A percentile compares a stretch with the other conserved stretches of the same genome.
phyloP scores from a whole-genome alignment of 768 basidiomycete genomes.

The Trichaptum fuscoviolaceum region DNA sequence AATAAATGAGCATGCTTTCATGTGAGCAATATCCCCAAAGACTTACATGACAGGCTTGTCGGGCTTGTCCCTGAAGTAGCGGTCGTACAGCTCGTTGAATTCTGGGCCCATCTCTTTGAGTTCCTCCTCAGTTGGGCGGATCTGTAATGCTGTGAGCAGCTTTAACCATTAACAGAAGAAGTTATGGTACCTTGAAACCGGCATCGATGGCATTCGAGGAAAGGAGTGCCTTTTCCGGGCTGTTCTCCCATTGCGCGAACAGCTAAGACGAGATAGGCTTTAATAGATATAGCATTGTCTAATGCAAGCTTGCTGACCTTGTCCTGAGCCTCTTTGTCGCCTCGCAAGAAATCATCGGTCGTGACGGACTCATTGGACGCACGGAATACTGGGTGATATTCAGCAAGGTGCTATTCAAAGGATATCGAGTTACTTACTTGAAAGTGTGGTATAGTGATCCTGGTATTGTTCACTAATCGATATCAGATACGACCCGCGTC shows the following conservation, averaged over 20 bases:
- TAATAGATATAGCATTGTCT: not conserved
- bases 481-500: not conserved
- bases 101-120: slow-evolving; percentile 77
- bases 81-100: slow-evolving; percentile 63
- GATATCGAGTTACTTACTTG: slow-evolving; percentile 37
- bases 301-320: slow-evolving; percentile 32
- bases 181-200: slow-evolving; percentile 52
- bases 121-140: slow-evolving; percentile 64
- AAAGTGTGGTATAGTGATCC: slow-evolving; percentile 69
- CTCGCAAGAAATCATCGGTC: slow-evolving; percentile 65
- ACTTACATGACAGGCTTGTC: slow-evolving; percentile 71
- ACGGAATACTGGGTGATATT: slow-evolving; percentile 44
- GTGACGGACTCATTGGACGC: slow-evolving; percentile 62
- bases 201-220: slow-evolving; percentile 72
- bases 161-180: slow-evolving; percentile 4
- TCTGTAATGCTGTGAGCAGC: slow-evolving; percentile 29
- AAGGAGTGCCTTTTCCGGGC: slow-evolving; percentile 62
- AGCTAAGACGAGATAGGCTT: slow-evolving; percentile 27
- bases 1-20: not conserved
- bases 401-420: no score
- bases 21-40: not conserved
- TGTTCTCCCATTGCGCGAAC: slow-evolving; percentile 60
- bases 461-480: slow-evolving; percentile 57
- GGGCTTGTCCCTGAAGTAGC: slow-evolving; percentile 74
- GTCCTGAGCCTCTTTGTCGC: slow-evolving; percentile 50